Conservation (phyloP, 2,329 filamentous ascomycete species). For the Juglanconis oblonga region DNA sequence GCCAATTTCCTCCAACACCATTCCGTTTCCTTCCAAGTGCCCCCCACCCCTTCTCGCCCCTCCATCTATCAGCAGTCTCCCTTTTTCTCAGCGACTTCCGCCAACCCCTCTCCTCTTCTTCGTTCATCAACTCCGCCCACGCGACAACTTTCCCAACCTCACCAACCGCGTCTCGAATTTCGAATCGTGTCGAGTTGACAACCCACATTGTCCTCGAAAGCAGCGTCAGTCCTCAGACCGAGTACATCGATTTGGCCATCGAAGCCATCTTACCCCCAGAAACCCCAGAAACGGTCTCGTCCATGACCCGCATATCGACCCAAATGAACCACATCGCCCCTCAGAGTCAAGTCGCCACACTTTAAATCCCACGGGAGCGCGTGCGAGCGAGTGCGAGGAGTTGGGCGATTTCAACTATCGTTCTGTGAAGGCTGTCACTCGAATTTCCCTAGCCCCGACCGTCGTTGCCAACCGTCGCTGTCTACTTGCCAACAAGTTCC, state of each 20-base stretch:
- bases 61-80: constrained; percentile 18
- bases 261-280: constrained; percentile 35
- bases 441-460: constrained; percentile 30
- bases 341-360: constrained; percentile 59
- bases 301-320: constrained; percentile 54
- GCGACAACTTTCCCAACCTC: not conserved
- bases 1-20: not conserved
- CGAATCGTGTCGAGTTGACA: constrained; percentile 8
- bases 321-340: constrained; percentile 51
- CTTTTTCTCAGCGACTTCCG: constrained; percentile 25
- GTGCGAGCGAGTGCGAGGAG: constrained; percentile 52
- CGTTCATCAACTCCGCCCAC: constrained; percentile 24
- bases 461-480: constrained; percentile 24
- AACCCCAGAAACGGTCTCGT: constrained; percentile 36
- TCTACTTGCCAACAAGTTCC: constrained; percentile 22
- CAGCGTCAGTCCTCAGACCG: constrained; percentile 24
- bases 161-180: constrained; percentile 13
- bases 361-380: constrained; percentile 69
- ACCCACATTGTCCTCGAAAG: constrained; percentile 21
- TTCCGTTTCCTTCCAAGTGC: not conserved
- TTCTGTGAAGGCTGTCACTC: constrained; percentile 38
- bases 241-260: constrained; percentile 25
- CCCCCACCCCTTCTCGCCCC: constrained; percentile 17
- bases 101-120: constrained; percentile 27
- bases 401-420: constrained; percentile 60